These are phyloP conservation scores for Puccinia triticina DNA, from an alignment of 1,284 basidiomycete species.

Conservation along the genomic window DNA sequence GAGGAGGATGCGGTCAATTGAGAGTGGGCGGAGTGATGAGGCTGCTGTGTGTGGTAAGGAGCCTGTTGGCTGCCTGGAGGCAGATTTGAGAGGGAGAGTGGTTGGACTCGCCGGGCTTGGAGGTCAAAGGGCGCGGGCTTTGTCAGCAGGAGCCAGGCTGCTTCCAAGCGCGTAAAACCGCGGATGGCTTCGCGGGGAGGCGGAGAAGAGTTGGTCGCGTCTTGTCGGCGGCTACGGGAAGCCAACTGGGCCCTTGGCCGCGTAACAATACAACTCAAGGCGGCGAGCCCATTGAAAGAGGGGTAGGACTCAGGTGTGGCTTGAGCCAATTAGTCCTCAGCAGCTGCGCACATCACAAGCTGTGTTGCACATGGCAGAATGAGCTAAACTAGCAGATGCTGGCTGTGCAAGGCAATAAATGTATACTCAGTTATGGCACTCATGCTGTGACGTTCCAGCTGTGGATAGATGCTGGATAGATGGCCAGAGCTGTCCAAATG, in stretches of 20 bases:
- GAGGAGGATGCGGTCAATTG: too few relatives aligned
- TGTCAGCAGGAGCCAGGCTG: background rate
- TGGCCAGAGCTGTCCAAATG: too few relatives aligned
- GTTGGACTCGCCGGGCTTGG: background rate
- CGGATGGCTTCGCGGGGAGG: background rate
- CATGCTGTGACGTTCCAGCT: too few relatives aligned
- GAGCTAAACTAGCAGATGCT: too few relatives aligned
- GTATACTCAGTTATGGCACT: too few relatives aligned
- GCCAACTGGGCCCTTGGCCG: conserved; percentile 37
- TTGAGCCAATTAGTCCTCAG: too few relatives aligned
- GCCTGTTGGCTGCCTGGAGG: conserved; percentile 32
- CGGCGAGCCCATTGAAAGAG: background rate
- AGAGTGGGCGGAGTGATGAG: too few relatives aligned
- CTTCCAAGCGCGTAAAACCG: conserved; percentile 1
- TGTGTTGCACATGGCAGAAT: too few relatives aligned
- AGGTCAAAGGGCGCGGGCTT: background rate
- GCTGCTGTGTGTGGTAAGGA: too few relatives aligned
- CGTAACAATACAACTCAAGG: conserved; percentile 19
- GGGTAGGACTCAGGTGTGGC: background rate
- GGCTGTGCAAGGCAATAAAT: too few relatives aligned
- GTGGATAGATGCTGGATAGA: too few relatives aligned
- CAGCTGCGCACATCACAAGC: too few relatives aligned
- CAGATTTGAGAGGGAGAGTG: conserved; percentile 18
- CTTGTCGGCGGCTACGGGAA: background rate
- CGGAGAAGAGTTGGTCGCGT: background rate